Percentiles rank a stretch among this genome's conserved stretches.
Evolutionary conservation across 139 green algal species (phyloP).

Genomic region (Chlamydomonas eustigma): DNA sequence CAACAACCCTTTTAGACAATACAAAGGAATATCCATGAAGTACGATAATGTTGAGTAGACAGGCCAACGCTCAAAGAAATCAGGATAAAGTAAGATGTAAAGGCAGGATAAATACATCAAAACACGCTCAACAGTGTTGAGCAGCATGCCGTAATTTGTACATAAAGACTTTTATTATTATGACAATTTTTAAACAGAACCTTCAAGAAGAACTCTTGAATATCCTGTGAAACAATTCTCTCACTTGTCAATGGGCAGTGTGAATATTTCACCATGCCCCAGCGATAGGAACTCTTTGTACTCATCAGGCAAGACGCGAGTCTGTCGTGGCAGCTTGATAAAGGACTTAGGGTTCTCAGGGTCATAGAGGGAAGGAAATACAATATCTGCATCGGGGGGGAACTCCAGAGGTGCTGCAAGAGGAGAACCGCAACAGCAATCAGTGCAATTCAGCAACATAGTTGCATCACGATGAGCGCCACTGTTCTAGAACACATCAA

Average conservation of each 20-base stretch:
- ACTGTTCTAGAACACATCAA: no score
- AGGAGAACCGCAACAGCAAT: background rate
- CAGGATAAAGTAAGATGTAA: no score
- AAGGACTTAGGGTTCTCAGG: background rate
- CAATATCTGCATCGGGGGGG: background rate
- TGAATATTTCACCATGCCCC: constrained; percentile 85
- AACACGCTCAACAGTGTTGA: no score
- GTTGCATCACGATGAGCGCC: no score
- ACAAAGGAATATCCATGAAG: background rate
- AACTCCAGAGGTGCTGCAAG: background rate
- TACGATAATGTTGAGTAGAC: no score
- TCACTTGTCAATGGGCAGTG: constrained; percentile 70
- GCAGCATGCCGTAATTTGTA: no score
- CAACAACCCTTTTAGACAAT: constrained; percentile 50
- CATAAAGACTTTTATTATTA: no score
- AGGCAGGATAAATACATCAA: no score
- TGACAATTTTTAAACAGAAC: no score
- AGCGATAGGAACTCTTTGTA: constrained; percentile 86
- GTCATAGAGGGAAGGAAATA: background rate
- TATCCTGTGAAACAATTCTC: background rate
- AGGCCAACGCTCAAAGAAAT: no score
- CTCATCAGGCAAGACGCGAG: constrained; percentile 74
- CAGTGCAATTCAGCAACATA: no score
- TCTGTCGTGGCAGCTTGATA: constrained; percentile 81
- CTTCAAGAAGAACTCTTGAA: background rate